Conservation (phyloP, 192 early-diverging fungal genomes). For the Cetraspora pellucida region DNA sequence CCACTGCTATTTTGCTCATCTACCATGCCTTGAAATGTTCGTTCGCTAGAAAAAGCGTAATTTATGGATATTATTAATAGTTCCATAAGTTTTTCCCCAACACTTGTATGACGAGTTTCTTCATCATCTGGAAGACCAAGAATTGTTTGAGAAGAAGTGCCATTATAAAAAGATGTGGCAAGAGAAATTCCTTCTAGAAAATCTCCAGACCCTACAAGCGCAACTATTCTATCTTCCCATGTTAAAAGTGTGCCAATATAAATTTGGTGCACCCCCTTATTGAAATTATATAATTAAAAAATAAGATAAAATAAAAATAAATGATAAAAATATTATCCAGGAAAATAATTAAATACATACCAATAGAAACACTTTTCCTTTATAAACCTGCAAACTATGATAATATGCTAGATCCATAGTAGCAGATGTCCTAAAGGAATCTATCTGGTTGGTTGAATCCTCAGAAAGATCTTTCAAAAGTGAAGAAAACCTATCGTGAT, state of each 20-base stretch:
- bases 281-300: constrained; percentile 7
- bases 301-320: not conserved
- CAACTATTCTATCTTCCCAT: constrained; percentile 62
- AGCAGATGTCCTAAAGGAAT: not conserved
- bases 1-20: constrained; percentile 46
- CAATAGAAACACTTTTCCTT: constrained; percentile 59
- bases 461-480: constrained; percentile 48
- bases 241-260: constrained; percentile 57
- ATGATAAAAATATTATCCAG: not conserved
- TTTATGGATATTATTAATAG: constrained; percentile 55
- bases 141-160: constrained; percentile 59
- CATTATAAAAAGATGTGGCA: constrained; percentile 60
- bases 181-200: constrained; percentile 60
- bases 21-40: constrained; percentile 46
- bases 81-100: constrained; percentile 59
- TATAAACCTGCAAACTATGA: constrained; percentile 56
- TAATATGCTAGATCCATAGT: constrained; percentile 54
- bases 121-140: constrained; percentile 62
- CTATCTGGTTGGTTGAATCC: constrained; percentile 20
- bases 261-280: constrained; percentile 55
- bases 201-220: constrained; percentile 56
- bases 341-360: constrained; percentile 38
- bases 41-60: constrained; percentile 55
- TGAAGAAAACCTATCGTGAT: constrained; percentile 54
- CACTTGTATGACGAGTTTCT: constrained; percentile 50